Evolutionary conservation across 2,329 filamentous ascomycete genomes (phyloP), one percentile per base, ranked within the genome.

Genomic region (Aphanocladium album): DNA sequence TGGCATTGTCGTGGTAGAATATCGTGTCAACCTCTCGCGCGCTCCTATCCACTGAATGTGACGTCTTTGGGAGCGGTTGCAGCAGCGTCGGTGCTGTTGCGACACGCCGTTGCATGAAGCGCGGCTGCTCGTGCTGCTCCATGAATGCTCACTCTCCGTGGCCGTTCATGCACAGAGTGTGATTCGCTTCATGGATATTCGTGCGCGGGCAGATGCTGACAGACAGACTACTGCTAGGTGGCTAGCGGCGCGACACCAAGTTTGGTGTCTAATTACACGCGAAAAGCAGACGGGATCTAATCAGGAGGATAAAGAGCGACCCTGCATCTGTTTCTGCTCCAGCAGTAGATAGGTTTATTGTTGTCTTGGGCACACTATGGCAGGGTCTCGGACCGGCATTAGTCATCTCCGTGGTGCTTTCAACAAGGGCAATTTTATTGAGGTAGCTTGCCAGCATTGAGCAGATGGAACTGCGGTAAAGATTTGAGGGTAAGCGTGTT

Each of bases 1-100:
- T 62, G 12, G 60, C 60, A 23, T 57, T 47, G 11, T 46, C 8
- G 23, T 53, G 47, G 23, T 49, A n/a, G 43, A 52, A 62, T 46
- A 62, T 14, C 9, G 47, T 49, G 8, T 53, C 39, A 41, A 30
- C 33, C 25, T 53, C 51, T 21, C 21, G 21, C 16, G 33, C n/a
- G 41, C n/a, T 9, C 27, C 57, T 59, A n/a, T 52, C 33, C 25
- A 23, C 25, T n/a, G 21, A 39, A 12, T 19, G 56, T 9, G 21
- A 46, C 39, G 25, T 39, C 27, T n/a, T 41, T 2, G 30, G 41
- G 8, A 5, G 17, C 12, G 39, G 57, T 12, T 57, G 65, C 41
- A 61, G 67, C 66, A 62, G 72, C 49, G 62, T 73, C 67, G 54
- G 73, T 68, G 65, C 72, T 67, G 58, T 65, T 75, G 62, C 49